Percentiles rank a stretch among this genome's conserved stretches.
These are phyloP conservation scores for Suillus subaureus DNA, from an alignment of 768 basidiomycete genomes.

Conservation along the genomic window DNA sequence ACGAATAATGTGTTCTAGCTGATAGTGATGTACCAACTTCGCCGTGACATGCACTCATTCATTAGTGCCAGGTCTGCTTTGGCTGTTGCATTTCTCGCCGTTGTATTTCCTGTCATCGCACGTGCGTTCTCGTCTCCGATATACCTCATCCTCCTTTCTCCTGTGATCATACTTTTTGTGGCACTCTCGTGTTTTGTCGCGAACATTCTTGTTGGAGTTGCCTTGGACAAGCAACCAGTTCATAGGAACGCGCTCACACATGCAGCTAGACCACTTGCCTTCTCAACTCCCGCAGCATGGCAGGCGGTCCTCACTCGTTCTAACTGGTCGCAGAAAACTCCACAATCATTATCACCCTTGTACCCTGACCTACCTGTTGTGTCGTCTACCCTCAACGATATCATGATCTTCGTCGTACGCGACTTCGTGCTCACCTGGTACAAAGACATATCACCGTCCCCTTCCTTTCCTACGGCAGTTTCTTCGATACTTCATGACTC, in stretches of 20 bases:
- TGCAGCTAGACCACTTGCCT: constrained; percentile 75
- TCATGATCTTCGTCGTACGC: constrained; percentile 77
- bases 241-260: constrained; percentile 43
- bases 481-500: constrained; percentile 72
- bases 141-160: constrained; percentile 62
- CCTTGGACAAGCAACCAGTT: constrained; percentile 50
- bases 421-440: constrained; percentile 95
- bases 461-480: constrained; percentile 86
- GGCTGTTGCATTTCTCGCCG: constrained; percentile 56
- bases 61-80: constrained; percentile 56
- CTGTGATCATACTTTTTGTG: constrained; percentile 53
- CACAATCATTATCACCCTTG: constrained; percentile 68
- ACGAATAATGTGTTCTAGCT: background rate
- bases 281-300: constrained; percentile 95
- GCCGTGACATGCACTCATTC: constrained; percentile 36
- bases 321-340: constrained; percentile 81
- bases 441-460: constrained; percentile 78
- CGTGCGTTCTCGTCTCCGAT: constrained; percentile 70
- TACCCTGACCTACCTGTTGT: constrained; percentile 64
- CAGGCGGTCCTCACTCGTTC: constrained; percentile 86
- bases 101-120: constrained; percentile 54
- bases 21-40: background rate
- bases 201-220: constrained; percentile 57
- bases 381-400: constrained; percentile 74
- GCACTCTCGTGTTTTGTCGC: constrained; percentile 53